Conservation (phyloP, 208 protist species). For the Leishmania gerbilli region DNA sequence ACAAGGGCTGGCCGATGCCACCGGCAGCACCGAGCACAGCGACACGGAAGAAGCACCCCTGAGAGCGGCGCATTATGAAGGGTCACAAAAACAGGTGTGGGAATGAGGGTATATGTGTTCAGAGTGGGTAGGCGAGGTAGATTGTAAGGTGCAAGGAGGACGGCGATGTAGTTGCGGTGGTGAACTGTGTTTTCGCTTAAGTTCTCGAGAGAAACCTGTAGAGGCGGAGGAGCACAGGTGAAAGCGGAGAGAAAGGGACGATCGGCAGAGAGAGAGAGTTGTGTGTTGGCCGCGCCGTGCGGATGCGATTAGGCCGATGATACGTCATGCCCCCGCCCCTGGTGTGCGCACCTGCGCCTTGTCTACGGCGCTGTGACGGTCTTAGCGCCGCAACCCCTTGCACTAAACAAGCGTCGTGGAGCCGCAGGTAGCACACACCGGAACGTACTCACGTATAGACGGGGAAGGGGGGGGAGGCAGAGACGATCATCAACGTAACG, state of each 20-base stretch:
- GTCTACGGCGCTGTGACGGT: background rate
- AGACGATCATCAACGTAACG: background rate
- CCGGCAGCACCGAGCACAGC: constrained; percentile 95
- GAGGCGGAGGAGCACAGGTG: background rate
- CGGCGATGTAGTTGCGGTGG: background rate
- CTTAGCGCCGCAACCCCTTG: background rate
- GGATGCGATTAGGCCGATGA: background rate
- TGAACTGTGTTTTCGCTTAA: background rate
- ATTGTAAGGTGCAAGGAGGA: background rate
- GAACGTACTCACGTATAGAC: background rate
- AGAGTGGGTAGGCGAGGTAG: background rate
- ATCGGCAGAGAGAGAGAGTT: background rate
- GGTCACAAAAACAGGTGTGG: background rate
- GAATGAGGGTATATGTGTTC: background rate
- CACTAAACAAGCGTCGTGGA: background rate
- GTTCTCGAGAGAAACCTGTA: background rate
- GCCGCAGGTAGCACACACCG: background rate
- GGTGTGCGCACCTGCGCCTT: background rate
- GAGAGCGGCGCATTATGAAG: constrained; percentile 29
- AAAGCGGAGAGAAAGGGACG: background rate
- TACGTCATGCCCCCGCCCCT: no score
- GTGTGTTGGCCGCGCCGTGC: background rate
- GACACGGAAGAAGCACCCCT: constrained; percentile 46
- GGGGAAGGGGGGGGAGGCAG: background rate
- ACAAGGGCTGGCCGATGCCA: constrained; percentile 97